Conservation (phyloP, 805 yeast genomes). For the Nakazawaea anatomiae region DNA sequence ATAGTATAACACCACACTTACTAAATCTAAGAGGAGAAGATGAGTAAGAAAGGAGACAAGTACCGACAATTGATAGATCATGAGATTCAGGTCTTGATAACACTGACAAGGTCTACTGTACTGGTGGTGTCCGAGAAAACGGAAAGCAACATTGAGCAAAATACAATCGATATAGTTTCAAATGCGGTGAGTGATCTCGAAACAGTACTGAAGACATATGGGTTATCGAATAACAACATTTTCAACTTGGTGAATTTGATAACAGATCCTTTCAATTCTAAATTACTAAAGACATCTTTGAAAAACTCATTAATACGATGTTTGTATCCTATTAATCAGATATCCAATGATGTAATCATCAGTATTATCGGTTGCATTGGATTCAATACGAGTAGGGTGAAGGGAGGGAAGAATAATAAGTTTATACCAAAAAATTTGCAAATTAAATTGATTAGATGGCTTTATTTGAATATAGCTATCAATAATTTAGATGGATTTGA, state of each 20-base stretch:
- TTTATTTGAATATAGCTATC: constrained; percentile 7
- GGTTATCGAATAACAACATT: not conserved
- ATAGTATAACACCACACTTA: too few relatives aligned
- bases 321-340: constrained; percentile 2
- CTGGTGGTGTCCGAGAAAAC: not conserved
- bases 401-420: not conserved
- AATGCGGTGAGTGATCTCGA: constrained; percentile 1
- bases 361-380: constrained; percentile 5
- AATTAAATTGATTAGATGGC: constrained; percentile 3
- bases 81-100: not conserved
- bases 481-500: not conserved
- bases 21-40: not conserved
- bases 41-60: not conserved
- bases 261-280: not conserved
- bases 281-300: not conserved
- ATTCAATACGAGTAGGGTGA: not conserved
- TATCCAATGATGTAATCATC: constrained; percentile 2
- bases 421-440: constrained; percentile 8
- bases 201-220: constrained; percentile 1
- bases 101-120: not conserved
- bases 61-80: not conserved
- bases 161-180: not conserved
- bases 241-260: not conserved
- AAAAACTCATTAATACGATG: not conserved
- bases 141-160: not conserved